Percentiles rank a stretch among this genome's conserved stretches.
phyloP scores from a whole-genome alignment of 257 asterid species.

The Ilex aquifolium region DNA sequence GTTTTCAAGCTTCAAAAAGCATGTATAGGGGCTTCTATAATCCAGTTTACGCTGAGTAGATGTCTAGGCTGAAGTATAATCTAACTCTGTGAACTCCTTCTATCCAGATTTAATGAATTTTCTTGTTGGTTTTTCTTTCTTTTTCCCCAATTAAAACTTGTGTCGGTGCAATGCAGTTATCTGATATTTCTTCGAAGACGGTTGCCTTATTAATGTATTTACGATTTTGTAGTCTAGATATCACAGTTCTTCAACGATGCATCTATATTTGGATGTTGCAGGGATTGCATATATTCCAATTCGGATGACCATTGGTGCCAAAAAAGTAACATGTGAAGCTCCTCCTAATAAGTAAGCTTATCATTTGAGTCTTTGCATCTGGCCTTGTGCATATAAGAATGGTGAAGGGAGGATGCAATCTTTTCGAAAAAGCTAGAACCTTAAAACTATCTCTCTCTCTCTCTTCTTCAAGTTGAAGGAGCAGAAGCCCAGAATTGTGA shows the following conservation, averaged over 20 bases:
- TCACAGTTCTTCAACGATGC: slow-evolving; percentile 47
- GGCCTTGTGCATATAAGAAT: slow-evolving; percentile 22
- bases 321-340: slow-evolving; percentile 58
- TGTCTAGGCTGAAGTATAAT: neutral
- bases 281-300: slow-evolving; percentile 38
- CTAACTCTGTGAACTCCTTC: neutral
- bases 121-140: neutral
- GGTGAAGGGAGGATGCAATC: slow-evolving; percentile 21
- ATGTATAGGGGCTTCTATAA: too few relatives aligned
- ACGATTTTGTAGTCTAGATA: slow-evolving; percentile 27
- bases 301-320: slow-evolving; percentile 55
- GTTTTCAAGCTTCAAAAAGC: too few relatives aligned
- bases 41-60: neutral
- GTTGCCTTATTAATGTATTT: slow-evolving; percentile 11
- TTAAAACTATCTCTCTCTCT: neutral
- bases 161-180: slow-evolving; percentile 5
- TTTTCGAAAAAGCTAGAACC: slow-evolving; percentile 3
- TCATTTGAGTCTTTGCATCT: slow-evolving; percentile 44
- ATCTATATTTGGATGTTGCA: slow-evolving; percentile 78
- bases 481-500: too few relatives aligned
- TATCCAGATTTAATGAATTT: neutral
- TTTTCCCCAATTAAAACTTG: slow-evolving; percentile 2
- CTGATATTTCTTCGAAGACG: slow-evolving; percentile 6
- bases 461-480: too few relatives aligned
- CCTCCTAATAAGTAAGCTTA: slow-evolving; percentile 67